Evolutionary conservation across 306 rosid genomes (phyloP).

Genomic region (Ormosia emarginata): DNA sequence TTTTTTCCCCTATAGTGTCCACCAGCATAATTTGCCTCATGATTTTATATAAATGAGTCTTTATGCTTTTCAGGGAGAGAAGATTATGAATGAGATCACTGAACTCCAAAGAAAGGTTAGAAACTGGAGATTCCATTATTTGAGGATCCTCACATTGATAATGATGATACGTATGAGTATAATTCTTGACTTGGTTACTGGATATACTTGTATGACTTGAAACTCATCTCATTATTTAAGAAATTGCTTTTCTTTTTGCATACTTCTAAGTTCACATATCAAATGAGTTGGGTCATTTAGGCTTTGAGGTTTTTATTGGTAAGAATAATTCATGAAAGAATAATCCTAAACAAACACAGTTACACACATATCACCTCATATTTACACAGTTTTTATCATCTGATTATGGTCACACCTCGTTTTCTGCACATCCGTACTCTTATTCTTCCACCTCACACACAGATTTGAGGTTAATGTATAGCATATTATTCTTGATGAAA

Average conservation of each 20-base stretch:
- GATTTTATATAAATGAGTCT: neutral
- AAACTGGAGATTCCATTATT: neutral
- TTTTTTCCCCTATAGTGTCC: neutral
- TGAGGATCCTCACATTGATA: neutral
- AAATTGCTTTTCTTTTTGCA: neutral
- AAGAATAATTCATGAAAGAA: neutral
- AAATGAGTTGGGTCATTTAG: neutral
- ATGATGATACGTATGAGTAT: neutral
- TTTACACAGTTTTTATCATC: too few relatives aligned
- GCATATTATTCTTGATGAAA: too few relatives aligned
- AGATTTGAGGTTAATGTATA: too few relatives aligned
- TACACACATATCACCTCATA: too few relatives aligned
- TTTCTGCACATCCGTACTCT: too few relatives aligned
- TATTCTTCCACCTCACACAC: too few relatives aligned
- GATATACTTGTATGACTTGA: neutral
- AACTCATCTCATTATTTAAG: neutral
- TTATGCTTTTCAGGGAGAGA: conserved; percentile 57
- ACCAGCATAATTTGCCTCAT: neutral
- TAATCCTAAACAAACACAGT: too few relatives aligned
- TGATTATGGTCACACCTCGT: too few relatives aligned
- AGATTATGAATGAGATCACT: conserved; percentile 65
- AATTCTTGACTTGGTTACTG: neutral
- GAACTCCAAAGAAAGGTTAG: conserved; percentile 84
- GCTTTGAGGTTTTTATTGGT: neutral
- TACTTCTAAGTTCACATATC: neutral